Evolutionary conservation across 2,329 filamentous ascomycete genomes (phyloP), one percentile per base, ranked within the genome.

Genomic region (Trichoderma harzianum): DNA sequence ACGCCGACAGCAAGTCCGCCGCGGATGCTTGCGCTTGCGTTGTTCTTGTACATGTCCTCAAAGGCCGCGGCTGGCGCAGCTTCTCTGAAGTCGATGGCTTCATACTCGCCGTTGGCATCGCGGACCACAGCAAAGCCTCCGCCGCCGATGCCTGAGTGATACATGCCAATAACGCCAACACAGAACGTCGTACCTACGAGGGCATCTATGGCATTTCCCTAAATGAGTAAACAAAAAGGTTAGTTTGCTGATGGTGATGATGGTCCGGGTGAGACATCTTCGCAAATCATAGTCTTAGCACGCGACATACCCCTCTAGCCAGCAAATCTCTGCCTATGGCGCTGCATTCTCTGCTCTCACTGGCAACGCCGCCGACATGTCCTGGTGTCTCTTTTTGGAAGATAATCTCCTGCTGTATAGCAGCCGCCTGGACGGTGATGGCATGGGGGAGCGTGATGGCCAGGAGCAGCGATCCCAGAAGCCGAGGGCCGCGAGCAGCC

Each of bases 61-160:
- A 87, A 90, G 0, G 94, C 93, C 0, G 93, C 92, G 0, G 91
- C 92, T 0, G 95, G 95, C 0, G 95, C 95, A 0, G 92, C 90
- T 80, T 98, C 95, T 61, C 95, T 87, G 78, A 97, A 98, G 81
- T 98, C 95, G 75, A 98, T 90, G 72, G 91, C 91, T 78, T 97
- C 94, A 78, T 95, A 97, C 21, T 85, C 84, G n/a, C 94, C 94
- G 72, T 93, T 85, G 18, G 88, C 83, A 39, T 89, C 86, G 62
- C 93, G 90, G 6, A 97, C 88, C 6, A 97, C 85, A 87, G 94
- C 92, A 82, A 98, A 98, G 2, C 95, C 95, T 53, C 95, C 95
- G 7, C 95, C 95, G 24, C 93, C 95, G 72, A 98, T 92, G 18
- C 95, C 95, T 53, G 88, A 89, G 79, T 95, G 92, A 76, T 93